Base-by-base conservation (phyloP, 75 land plant genomes). In the Sequoia sempervirens region DNA sequence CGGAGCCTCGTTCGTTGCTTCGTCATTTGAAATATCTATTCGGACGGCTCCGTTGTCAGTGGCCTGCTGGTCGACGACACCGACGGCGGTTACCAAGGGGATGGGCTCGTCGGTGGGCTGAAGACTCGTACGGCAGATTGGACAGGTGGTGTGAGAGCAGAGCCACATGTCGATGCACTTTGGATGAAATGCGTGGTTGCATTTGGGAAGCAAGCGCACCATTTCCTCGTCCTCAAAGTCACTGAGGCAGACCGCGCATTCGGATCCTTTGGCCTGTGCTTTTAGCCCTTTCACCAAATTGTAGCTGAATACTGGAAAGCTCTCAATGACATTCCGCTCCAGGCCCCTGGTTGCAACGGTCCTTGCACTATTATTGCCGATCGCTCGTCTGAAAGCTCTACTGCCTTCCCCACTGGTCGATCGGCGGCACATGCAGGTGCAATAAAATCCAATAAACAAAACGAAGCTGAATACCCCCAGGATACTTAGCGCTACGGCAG, bases 371-470 rank as follows among this genome's bases (percentile, higher is more conserved):
- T 28, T 32, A 11, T 10, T 28, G 12, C 14, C 73, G 3, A 34
- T 32, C 30, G 12, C 88, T 87, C 88, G 17, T 52, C 88, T 64
- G 15, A 38, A 12, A 18, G 81, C 13, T 43, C 82, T 79, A 13
- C 40, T 43, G 82, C 46, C 9, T 18, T 9, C 50, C 50, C 50
- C 58, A 2, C 11, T 81, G 45, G 11, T 14, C 85, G 84, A n/a
- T 87, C 96, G 91, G 83, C 87, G 87, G 32, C 96, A 91, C 83
- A 92, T 34, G 90, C 90, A 94, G 82, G 94, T 80, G 80, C 91
- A 91, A 88, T 91, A 91, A 84, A 95, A 90, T 1, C 93, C 96
- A 56, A 94, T 80, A 82, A 95, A 88, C 86, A 94, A 95, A 73
- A 94, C 83, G 32, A 91, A 87, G 40, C 89, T 85, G 45, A 95